Evolutionary conservation across 2,329 filamentous ascomycete genomes (phyloP), one percentile per base, ranked within the genome.

Genomic region (Mycogone perniciosa): DNA sequence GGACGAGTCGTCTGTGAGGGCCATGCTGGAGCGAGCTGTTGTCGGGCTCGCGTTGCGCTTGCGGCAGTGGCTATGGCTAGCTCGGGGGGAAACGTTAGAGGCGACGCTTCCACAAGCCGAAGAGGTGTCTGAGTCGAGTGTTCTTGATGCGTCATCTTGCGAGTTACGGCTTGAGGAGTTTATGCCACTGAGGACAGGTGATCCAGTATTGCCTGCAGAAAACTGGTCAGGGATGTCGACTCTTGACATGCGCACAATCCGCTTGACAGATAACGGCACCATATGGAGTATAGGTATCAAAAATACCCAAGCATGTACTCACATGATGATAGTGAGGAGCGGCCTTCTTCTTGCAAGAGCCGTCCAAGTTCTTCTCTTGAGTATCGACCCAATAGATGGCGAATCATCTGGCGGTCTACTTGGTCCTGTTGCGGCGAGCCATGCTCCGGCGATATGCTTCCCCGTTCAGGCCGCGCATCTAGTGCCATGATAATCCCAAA

Each of bases 61-160:
- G 44, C 68, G 60, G 26, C 64, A 59, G 35, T 69, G 58, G 7
- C 68, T 52, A 54, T 68, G 69, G 33, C 67, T 65, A 8, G 66
- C 67, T 46, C 66, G 62, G 11, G 64, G 62, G 9, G 67, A 69
- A n/a, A 71, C 63, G 52, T 68, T 70, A 37, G 69, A 71, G 31
- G 70, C 64, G 53, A 72, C 68, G 53, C 68, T 71, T 40, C 67
- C 65, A 11, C 67, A 65, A 13, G 66, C 64, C 26, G 67, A 71
- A 9, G 67, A 68, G 37, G 69, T 64, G 55, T 72, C 70, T 47
- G 69, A 58, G 46, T 71, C 69, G 54, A 69, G 71, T 30, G 70
- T 54, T 50, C 67, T 71, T 39, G 66, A 60, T 9, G 62, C 50
- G 48, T 66, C 64, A 50, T 68, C 66, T 50, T 67, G 62, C 42